Percentiles rank a stretch among this genome's conserved stretches.
These are phyloP conservation scores for cucumber (Cucumis sativus) DNA, from an alignment of 306 rosid species.

Conservation along the genomic window DNA sequence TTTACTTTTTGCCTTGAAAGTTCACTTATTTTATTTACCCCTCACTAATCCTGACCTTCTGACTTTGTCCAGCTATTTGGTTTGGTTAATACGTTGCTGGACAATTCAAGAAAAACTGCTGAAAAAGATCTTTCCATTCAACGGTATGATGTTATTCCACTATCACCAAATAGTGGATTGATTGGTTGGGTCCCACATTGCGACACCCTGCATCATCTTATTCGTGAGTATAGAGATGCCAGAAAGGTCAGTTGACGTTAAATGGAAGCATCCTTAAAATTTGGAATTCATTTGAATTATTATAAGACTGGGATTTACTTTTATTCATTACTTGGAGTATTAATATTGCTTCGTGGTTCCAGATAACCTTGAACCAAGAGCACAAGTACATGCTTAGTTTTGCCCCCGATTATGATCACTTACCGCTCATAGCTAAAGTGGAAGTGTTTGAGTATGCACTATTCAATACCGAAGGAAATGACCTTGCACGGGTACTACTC, in stretches of 20 bases:
- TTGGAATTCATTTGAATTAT: neutral
- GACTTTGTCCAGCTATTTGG: conserved; percentile 68
- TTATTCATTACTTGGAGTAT: conserved; percentile 1
- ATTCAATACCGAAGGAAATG: conserved; percentile 87
- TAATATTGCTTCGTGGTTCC: conserved; percentile 22
- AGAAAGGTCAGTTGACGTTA: conserved; percentile 57
- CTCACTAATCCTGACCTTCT: neutral
- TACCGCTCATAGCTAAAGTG: conserved; percentile 94
- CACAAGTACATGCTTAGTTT: conserved; percentile 91
- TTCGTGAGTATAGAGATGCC: conserved; percentile 87
- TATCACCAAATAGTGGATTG: conserved; percentile 95
- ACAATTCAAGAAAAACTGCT: conserved; percentile 67
- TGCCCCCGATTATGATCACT: conserved; percentile 93
- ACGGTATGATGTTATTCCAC: conserved; percentile 82
- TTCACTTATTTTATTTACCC: neutral
- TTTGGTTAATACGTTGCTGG: conserved; percentile 83
- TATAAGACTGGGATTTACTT: neutral
- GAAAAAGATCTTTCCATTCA: conserved; percentile 81
- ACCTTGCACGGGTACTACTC: conserved; percentile 55
- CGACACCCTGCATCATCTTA: conserved; percentile 82
- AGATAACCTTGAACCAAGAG: conserved; percentile 89
- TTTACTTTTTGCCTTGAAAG: neutral
- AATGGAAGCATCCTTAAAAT: neutral
- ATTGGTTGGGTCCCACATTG: conserved; percentile 98
- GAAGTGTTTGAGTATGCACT: conserved; percentile 94